These are phyloP conservation scores for Conoideocrella luteorostrata DNA, from an alignment of 2,329 filamentous ascomycete species.

Conservation along the genomic window DNA sequence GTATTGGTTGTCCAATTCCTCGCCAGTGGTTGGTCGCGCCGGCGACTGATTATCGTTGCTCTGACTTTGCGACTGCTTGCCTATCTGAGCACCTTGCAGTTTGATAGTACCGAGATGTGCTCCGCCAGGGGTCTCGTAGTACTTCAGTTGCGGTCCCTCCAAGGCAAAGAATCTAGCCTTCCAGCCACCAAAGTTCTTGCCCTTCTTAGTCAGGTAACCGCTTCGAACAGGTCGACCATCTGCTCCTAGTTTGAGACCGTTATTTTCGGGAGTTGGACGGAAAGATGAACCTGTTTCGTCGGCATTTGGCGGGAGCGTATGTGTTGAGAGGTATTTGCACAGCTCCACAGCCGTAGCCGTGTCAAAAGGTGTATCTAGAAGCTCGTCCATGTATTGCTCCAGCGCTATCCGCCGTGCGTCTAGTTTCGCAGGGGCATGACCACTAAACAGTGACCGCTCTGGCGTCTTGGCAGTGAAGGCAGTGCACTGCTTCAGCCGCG, in stretches of 20 bases:
- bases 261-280: slow-evolving; percentile 18
- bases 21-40: slow-evolving; percentile 46
- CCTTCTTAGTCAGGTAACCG: slow-evolving; percentile 91
- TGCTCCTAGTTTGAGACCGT: slow-evolving; percentile 40
- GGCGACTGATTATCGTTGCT: slow-evolving; percentile 49
- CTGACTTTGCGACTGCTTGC: slow-evolving; percentile 67
- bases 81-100: slow-evolving; percentile 83
- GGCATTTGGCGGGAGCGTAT: slow-evolving; percentile 54
- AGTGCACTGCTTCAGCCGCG: slow-evolving; percentile 68
- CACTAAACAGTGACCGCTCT: slow-evolving; percentile 79
- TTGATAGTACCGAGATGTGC: slow-evolving; percentile 91
- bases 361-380: slow-evolving; percentile 78
- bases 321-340: slow-evolving; percentile 77
- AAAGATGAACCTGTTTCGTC: slow-evolving; percentile 42
- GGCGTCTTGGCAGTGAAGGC: slow-evolving; percentile 70
- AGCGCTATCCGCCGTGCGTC: slow-evolving; percentile 78
- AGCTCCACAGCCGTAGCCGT: slow-evolving; percentile 70
- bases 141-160: slow-evolving; percentile 61
- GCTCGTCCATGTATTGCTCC: slow-evolving; percentile 76
- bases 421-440: slow-evolving; percentile 88
- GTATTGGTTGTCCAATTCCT: slow-evolving; percentile 88
- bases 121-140: slow-evolving; percentile 87
- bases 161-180: slow-evolving; percentile 69
- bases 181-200: slow-evolving; percentile 99
- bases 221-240: slow-evolving; percentile 67